Conservation (phyloP, 2,329 filamentous ascomycete genomes). For the Fusarium pseudocircinatum region DNA sequence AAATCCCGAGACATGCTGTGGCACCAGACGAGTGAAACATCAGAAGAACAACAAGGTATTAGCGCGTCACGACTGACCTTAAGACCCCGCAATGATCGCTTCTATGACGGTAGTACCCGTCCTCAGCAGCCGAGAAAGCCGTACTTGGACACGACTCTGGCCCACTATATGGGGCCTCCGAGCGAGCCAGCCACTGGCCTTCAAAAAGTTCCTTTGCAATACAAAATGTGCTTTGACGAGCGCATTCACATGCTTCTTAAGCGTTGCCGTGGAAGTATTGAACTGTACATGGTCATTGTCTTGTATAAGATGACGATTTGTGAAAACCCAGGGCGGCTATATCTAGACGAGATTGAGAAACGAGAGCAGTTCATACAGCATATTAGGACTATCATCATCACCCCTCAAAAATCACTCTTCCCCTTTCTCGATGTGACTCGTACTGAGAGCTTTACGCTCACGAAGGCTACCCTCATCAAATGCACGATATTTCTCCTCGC, state of each 20-base stretch:
- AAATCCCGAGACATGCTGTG: background rate
- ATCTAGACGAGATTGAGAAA: background rate
- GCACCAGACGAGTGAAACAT: too few relatives aligned
- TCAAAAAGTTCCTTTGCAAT: background rate
- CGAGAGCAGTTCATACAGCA: too few relatives aligned
- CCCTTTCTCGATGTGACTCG: background rate
- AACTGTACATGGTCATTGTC: too few relatives aligned
- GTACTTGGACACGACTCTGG: too few relatives aligned
- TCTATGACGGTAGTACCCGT: background rate
- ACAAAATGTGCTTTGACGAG: accelerated
- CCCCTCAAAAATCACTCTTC: background rate
- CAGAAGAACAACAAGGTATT: background rate
- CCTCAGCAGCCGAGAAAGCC: background rate
- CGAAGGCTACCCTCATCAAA: background rate
- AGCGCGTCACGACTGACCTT: background rate
- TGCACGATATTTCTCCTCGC: background rate
- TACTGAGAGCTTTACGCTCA: background rate
- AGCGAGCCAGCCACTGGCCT: background rate
- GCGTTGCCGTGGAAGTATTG: background rate
- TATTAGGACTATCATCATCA: background rate
- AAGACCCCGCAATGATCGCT: background rate
- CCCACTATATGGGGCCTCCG: background rate
- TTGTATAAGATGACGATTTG: too few relatives aligned
- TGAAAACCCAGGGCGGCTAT: too few relatives aligned
- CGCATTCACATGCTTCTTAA: too few relatives aligned